These are phyloP conservation scores for Gossypium ekmanianum DNA, from an alignment of 345 rosid species.

Conservation along the genomic window DNA sequence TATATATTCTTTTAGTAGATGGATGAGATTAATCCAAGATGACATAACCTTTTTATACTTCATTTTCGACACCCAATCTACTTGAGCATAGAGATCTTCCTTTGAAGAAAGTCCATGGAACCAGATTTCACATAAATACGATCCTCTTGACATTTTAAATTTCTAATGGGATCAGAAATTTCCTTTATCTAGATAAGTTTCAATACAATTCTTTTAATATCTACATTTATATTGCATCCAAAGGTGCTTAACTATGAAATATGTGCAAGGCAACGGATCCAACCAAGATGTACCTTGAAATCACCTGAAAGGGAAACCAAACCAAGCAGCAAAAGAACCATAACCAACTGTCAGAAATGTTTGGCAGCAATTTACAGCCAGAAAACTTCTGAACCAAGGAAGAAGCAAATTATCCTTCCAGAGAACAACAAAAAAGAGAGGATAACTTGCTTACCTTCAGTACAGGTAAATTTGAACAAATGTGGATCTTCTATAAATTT, in stretches of 20 bases:
- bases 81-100: neutral
- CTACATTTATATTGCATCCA: conserved; percentile 3
- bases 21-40: too few relatives aligned
- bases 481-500: conserved; percentile 60
- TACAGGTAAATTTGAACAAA: conserved; percentile 40
- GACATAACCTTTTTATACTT: neutral
- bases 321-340: conserved; percentile 41
- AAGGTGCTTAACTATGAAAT: conserved; percentile 3
- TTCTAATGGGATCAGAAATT: neutral
- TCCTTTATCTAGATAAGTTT: neutral
- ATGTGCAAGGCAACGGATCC: neutral
- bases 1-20: neutral
- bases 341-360: conserved; percentile 40
- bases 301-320: conserved; percentile 52
- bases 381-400: conserved; percentile 44
- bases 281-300: conserved; percentile 57
- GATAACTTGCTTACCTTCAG: conserved; percentile 47
- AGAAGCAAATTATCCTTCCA: conserved; percentile 36
- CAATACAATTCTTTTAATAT: neutral
- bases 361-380: conserved; percentile 34
- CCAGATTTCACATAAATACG: neutral
- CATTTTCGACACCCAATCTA: neutral
- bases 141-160: neutral
- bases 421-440: conserved; percentile 26
- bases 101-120: neutral